Evolutionary conservation across 1,139 yeast species (phyloP), one percentile per base, ranked within the genome.

Genomic region (Candida sanyaensis): DNA sequence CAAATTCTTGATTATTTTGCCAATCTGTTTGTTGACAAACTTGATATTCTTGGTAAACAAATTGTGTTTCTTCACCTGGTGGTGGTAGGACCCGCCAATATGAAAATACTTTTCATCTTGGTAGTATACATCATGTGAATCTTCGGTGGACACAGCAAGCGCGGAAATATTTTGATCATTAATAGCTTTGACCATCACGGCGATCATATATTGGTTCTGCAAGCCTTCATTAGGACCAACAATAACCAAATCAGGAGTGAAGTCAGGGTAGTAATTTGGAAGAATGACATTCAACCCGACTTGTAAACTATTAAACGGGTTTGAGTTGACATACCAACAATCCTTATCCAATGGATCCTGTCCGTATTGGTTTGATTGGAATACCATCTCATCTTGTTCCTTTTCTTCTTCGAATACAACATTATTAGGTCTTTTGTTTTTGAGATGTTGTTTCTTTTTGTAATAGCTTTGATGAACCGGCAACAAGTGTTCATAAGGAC

Each of bases 211-310:
- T 34, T 45, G 41, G 17, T 43, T 36, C 2, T 43, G 29, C 3
- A 55, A 51, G 7, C 73, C 72, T 51, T 68, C 73, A 46, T 68
- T 64, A 3, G 80, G 78, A 1, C 80, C 78, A 12, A 73, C 47
- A 13, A 76, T 45, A 2, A 75, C 66, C 55, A 75, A 60, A 53
- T 76, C 80, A 1, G 74, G 68, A 3, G 56, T 50, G 48, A 67
- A 62, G 9, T 60, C 58, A 0, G 69, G 63, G 48, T 68, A 65
- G 49, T 55, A 59, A 3, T 46, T 46, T 1, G 77, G 76, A 17
- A 74, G 51, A 37, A 76, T 58, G 17, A 64, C 59, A 48, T 71
- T 71, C 31, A 69, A 52, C 1, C 69, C 75, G 28, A 71, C 59
- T 6, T 67, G 54, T 40, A 74, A 59, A 1, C 68, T 48, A 36